Evolutionary conservation across 768 basidiomycete genomes (phyloP).

Genomic region (Hericium rajendrae): DNA sequence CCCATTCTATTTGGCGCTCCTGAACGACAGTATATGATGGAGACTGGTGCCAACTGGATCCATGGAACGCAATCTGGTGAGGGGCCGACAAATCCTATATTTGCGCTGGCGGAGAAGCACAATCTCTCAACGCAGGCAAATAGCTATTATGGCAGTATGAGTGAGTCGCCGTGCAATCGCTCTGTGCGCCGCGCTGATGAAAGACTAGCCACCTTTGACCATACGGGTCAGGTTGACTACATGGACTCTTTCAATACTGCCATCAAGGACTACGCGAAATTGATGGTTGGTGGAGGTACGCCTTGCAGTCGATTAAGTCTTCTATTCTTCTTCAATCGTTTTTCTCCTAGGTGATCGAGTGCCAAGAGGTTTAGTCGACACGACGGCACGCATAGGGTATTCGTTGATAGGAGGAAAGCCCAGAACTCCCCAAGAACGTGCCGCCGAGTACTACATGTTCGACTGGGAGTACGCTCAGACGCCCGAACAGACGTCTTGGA

Average conservation of each 20-base stretch:
- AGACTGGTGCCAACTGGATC: slow-evolving; percentile 31
- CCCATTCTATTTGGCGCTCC: slow-evolving; percentile 30
- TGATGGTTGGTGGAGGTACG: slow-evolving; percentile 34
- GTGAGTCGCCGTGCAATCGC: slow-evolving; percentile 18
- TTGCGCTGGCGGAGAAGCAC: slow-evolving; percentile 41
- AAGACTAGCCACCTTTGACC: slow-evolving; percentile 38
- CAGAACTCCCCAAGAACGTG: slow-evolving; percentile 34
- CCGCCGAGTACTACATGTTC: slow-evolving; percentile 48
- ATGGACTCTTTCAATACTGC: slow-evolving; percentile 33
- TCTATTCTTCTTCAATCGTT: slow-evolving; percentile 14
- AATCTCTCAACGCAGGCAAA: slow-evolving; percentile 33
- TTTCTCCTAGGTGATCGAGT: slow-evolving; percentile 24
- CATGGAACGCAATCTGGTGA: slow-evolving; percentile 33
- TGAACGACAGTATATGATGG: slow-evolving; percentile 31
- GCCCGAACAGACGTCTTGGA: slow-evolving; percentile 46
- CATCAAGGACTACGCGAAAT: slow-evolving; percentile 26
- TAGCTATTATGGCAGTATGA: slow-evolving; percentile 18
- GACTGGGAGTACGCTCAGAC: slow-evolving; percentile 43
- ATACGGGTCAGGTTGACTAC: slow-evolving; percentile 39
- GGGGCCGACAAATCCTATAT: slow-evolving; percentile 47
- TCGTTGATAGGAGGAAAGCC: slow-evolving; percentile 36
- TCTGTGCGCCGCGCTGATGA: slow-evolving; percentile 21
- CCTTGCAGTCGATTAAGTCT: neutral
- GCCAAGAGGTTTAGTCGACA: slow-evolving; percentile 32
- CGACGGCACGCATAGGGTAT: slow-evolving; percentile 41